Evolutionary conservation across 169 alveolate genomes (phyloP), one percentile per base, ranked within the genome.

Genomic region (Babesia caballi): DNA sequence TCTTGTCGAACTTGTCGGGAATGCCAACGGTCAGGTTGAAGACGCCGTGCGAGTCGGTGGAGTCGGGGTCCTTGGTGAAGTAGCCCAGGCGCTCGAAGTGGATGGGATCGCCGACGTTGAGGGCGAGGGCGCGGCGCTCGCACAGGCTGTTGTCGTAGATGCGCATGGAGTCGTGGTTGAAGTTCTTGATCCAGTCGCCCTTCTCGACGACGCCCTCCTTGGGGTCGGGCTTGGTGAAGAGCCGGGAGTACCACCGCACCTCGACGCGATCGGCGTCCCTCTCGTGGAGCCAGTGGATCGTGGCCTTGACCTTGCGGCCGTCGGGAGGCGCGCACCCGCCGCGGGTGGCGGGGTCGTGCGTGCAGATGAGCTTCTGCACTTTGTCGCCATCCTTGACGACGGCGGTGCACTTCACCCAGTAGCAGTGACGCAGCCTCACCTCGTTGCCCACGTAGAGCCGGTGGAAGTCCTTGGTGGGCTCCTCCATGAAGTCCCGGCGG

Each of bases 71-170:
- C 54, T 73, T 86, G 17, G 92, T 83, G 77, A 92, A 92, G 84
- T 75, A 92, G 14, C 96, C 96, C 11, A 85, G 61, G 5, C 96
- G 87, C 66, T 92, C 96, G 65, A 92, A 92, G 47, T 92, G 96
- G 35, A 92, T 80, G 15, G 93, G 91, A 23, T 84, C 90, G 23
- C 91, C 93, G 15, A 82, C 82, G 11, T 63, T 66, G 28, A 65
- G 61, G 6, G 35, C 38, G 12, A 32, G 49, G 0, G 91, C 83
- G 35, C 63, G 60, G 32, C 72, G 80, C 44, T 88, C 93, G 38
- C 73, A 63, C 32, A 82, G 83, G 46, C 70, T 33, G 21, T 88
- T 85, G n/a, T 66, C 60, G 38, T 88, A 77, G 5, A 84, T 33
- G n/a, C 63, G 63, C 41, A 91, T 77, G 0, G 95, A 91, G 17